Conservation (phyloP, 1,139 yeast genomes). For the Geotrichum citri-aurantii region DNA sequence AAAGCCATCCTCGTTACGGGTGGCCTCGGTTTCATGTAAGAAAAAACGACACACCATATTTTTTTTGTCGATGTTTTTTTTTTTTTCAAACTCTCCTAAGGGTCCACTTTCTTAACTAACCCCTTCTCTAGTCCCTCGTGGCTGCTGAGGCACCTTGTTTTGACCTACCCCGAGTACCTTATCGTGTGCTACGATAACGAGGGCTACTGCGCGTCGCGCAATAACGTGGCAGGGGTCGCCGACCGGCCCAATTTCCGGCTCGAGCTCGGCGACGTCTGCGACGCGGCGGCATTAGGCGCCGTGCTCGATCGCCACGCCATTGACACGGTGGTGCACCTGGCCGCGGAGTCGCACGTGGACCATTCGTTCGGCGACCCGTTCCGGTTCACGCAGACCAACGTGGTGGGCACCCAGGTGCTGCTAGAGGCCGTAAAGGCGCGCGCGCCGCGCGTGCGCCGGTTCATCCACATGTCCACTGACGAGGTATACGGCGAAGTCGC, state of each 20-base stretch:
- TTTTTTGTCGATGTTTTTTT: not conserved
- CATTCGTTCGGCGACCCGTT: constrained; percentile 45
- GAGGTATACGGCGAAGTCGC: constrained; percentile 51
- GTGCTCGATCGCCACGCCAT: constrained; percentile 30
- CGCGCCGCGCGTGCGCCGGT: constrained; percentile 17
- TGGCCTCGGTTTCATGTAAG: constrained; percentile 52
- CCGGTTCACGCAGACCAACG: constrained; percentile 46
- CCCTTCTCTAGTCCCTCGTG: constrained; percentile 40
- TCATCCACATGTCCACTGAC: constrained; percentile 55
- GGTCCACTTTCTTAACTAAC: too few relatives aligned
- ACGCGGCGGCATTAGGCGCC: constrained; percentile 26
- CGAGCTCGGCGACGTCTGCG: constrained; percentile 40
- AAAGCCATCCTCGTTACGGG: constrained; percentile 46
- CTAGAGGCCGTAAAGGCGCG: constrained; percentile 41
- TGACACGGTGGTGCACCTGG: constrained; percentile 46
- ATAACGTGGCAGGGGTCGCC: constrained; percentile 25
- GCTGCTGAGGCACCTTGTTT: constrained; percentile 41
- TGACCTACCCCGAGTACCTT: constrained; percentile 38
- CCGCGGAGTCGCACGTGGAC: constrained; percentile 58
- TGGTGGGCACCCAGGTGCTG: constrained; percentile 47
- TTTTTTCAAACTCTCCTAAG: not conserved
- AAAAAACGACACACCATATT: too few relatives aligned
- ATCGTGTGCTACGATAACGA: constrained; percentile 49
- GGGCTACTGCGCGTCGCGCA: constrained; percentile 35
- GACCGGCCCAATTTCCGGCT: constrained; percentile 33